Base-by-base conservation (phyloP, 176 grass and related monocot genomes). In the Cenchrus americanus region DNA sequence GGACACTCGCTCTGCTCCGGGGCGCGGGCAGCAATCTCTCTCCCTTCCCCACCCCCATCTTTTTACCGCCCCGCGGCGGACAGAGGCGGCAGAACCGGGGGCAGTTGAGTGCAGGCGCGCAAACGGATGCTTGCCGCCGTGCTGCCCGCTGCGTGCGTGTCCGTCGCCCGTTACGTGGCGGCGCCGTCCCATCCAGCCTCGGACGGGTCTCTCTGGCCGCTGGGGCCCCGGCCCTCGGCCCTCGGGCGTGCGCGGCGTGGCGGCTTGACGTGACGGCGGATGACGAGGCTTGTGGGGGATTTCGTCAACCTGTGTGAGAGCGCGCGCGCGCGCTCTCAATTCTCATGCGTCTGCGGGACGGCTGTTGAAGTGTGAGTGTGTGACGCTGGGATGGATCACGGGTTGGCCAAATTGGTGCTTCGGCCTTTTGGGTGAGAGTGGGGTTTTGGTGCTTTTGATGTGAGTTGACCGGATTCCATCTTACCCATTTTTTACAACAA, bases 1-100 rank as follows among this genome's bases (percentile, higher is more conserved):
- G 34, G 43, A 14, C 51, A 50, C 32, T 54, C 8, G 32, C 65
- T 86, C 61, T 42, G 83, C 88, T 81, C 88, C 66, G 88, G 79
- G 88, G 61, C 47, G 83, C 88, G 78, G 58, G 73, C 79, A 18
- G 48, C 49, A n/a, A 58, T 62, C 49, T 26, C n/a, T 59, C 75
- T 5, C 8, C 6, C 61, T 0, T 61, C 5, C 60, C 10, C 41
- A 10, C 22, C 12, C 6, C 30, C 19, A 9, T 13, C 46, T 53
- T 62, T 62, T 63, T 27, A 78, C 58, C 75, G 17, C 19, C 62
- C 15, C 63, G 50, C 63, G 43, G 54, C 63, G 43, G 54, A 48
- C 62, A 55, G 69, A 61, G 24, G 57, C 57, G 71, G 51, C 78
- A 87, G 85, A 47, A 67, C 62, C 70, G 70, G 69, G 78, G 69